Evolutionary conservation across 1,139 yeast genomes (phyloP), one percentile per base, ranked within the genome.

Genomic region (Kodamaea alishanica): DNA sequence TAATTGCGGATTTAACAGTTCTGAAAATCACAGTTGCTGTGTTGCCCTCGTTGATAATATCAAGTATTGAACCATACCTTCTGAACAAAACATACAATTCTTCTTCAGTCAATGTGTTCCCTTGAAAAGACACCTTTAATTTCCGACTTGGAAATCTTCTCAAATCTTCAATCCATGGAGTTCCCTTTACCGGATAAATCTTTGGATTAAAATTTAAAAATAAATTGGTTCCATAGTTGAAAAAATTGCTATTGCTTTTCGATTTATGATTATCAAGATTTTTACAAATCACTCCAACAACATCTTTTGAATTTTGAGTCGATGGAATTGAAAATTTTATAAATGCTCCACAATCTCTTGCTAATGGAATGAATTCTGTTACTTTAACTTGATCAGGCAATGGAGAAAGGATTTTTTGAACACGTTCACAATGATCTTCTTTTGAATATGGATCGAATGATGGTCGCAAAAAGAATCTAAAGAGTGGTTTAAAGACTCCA

Each of bases 101-200:
- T 59, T 92, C 97, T 53, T 90, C 96, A 0, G 88, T 77, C 46
- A 90, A 61, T 0, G 82, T 73, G 2, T 65, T 65, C 1, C 97
- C 97, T 46, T 84, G 89, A 54, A 83, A 89, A 28, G 73, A 72
- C 3, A 90, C 81, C 41, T 76, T 73, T 27, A 92, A 61, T 20
- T 72, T 70, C 8, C 71, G 63, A 43, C 84, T 80, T 7, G 95
- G 95, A 47, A 74, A 75, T 47, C 97, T 67, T 49, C 85, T 75
- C 55, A 92, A 69, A 58, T 92, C 98, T 61, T 92, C 97, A 46
- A 92, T 85, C 97, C 97, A 92, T 0, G 98, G 98, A 0, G 79
- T 73, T 42, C 98, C 98, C 49, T 84, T 83, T 1, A 94, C 97
- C 0, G 86, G 80, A 52, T 71, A 84, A 40, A 67, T 84, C 54